A percentile compares a stretch with the other conserved stretches of the same genome.
These are phyloP conservation scores for Panaeolus cyanescens DNA, from an alignment of 768 basidiomycete genomes.

Conservation along the genomic window DNA sequence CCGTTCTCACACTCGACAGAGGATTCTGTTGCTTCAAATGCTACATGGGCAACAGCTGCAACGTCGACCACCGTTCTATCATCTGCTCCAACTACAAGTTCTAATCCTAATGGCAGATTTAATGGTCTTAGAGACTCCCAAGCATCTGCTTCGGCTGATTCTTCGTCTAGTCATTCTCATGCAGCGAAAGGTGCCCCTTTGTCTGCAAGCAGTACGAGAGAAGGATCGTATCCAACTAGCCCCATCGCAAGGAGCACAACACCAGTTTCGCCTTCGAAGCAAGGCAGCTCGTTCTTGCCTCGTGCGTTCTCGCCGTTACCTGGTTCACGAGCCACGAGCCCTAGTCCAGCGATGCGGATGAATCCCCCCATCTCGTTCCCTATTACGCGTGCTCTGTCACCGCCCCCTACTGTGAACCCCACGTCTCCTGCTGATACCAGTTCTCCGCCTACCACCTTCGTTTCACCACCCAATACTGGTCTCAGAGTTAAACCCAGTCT, in stretches of 20 bases:
- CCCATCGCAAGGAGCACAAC: neutral
- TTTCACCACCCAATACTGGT: conserved; percentile 4
- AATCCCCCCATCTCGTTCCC: neutral
- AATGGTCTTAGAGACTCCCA: conserved; percentile 12
- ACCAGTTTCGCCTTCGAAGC: neutral
- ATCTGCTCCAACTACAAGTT: neutral
- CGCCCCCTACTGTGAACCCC: neutral
- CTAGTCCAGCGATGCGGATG: neutral
- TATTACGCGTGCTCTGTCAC: conserved; percentile 5
- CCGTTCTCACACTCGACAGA: neutral
- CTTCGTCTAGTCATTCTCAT: conserved; percentile 8
- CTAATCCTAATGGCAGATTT: neutral
- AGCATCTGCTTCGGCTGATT: conserved; percentile 6
- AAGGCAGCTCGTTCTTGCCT: neutral
- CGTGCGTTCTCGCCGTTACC: neutral
- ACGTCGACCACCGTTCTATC: neutral
- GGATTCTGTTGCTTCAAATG: neutral
- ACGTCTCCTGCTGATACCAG: conserved; percentile 1
- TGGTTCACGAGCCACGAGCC: neutral
- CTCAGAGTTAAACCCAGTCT: conserved; percentile 19
- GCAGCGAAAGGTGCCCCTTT: neutral
- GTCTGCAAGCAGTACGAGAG: neutral
- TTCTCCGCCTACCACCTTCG: conserved; percentile 4
- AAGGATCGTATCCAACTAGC: neutral
- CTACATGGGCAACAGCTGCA: neutral